Evolutionary conservation across 2,329 filamentous ascomycete genomes (phyloP).

Genomic region (Nigrograna mackinnonii): DNA sequence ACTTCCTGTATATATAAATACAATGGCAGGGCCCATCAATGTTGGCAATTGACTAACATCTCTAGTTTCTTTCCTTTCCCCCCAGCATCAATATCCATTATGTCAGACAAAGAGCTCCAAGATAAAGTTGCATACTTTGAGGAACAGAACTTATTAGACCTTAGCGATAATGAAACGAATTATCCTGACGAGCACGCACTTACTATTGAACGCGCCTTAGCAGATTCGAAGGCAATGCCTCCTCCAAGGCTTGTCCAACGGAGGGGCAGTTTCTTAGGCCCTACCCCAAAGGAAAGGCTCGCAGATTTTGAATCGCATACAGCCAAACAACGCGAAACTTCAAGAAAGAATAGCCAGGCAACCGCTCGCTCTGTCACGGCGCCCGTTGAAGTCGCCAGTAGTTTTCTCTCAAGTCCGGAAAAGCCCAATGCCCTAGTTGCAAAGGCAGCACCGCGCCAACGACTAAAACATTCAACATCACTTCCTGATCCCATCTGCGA

Average conservation of each 20-base stretch:
- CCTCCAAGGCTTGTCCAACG: conserved; percentile 14
- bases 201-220: conserved; percentile 22
- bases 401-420: conserved; percentile 14
- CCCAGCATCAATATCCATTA: too few relatives aligned
- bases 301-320: conserved; percentile 28
- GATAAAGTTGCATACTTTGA: conserved; percentile 33
- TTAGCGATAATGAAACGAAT: conserved; percentile 29
- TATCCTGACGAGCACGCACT: conserved; percentile 15
- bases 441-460: conserved; percentile 5
- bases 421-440: conserved; percentile 3
- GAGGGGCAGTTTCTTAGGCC: conserved; percentile 32
- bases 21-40: too few relatives aligned
- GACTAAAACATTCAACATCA: conserved; percentile 25
- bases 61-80: too few relatives aligned
- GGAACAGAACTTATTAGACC: conserved; percentile 30
- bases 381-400: conserved; percentile 23
- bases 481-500: conserved; percentile 16
- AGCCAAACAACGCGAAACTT: conserved; percentile 13
- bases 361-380: conserved; percentile 21
- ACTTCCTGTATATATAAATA: too few relatives aligned
- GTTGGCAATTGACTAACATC: too few relatives aligned
- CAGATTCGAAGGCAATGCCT: conserved; percentile 21
- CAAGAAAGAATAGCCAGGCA: conserved; percentile 8
- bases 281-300: conserved; percentile 31
- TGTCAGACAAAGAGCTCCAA: conserved; percentile 24